These are phyloP conservation scores for Aureobasidium lini DNA, from an alignment of 2,329 filamentous ascomycete genomes.

Conservation along the genomic window DNA sequence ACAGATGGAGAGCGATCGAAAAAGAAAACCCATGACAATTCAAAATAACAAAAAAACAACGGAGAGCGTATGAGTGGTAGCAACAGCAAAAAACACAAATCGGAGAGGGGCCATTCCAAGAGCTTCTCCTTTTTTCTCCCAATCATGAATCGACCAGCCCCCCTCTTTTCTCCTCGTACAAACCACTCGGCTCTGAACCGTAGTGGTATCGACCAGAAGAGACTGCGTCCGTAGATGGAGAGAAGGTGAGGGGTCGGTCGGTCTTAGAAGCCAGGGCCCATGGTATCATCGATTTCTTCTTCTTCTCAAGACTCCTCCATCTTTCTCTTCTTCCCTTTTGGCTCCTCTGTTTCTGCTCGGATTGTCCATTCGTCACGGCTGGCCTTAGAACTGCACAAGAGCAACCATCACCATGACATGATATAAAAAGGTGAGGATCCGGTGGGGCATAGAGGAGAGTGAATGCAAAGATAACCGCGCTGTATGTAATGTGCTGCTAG, in stretches of 20 bases:
- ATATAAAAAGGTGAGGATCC: not conserved
- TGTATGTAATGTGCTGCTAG: slow-evolving; percentile 10
- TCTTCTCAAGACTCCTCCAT: not conserved
- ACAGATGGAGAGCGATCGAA: not conserved
- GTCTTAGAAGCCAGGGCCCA: not conserved
- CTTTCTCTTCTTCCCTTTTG: not conserved
- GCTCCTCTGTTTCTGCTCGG: not conserved
- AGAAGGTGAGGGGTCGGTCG: not conserved
- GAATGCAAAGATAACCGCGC: slow-evolving; percentile 13
- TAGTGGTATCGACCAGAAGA: not conserved
- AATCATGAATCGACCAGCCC: not conserved
- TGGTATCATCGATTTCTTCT: not conserved
- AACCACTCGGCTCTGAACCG: not conserved
- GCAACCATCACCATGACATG: slow-evolving; percentile 11
- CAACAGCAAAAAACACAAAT: not conserved
- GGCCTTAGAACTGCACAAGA: slow-evolving; percentile 4
- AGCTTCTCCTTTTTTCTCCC: not conserved
- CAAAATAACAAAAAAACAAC: not conserved
- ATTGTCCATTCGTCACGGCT: not conserved
- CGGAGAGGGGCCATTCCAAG: not conserved
- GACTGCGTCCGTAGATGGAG: not conserved
- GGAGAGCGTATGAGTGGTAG: not conserved
- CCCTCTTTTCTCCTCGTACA: not conserved
- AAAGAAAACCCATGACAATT: not conserved
- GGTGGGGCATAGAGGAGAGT: slow-evolving; percentile 2